Evolutionary conservation across 306 rosid genomes (phyloP).

Genomic region (Hippophae gyantsensis): DNA sequence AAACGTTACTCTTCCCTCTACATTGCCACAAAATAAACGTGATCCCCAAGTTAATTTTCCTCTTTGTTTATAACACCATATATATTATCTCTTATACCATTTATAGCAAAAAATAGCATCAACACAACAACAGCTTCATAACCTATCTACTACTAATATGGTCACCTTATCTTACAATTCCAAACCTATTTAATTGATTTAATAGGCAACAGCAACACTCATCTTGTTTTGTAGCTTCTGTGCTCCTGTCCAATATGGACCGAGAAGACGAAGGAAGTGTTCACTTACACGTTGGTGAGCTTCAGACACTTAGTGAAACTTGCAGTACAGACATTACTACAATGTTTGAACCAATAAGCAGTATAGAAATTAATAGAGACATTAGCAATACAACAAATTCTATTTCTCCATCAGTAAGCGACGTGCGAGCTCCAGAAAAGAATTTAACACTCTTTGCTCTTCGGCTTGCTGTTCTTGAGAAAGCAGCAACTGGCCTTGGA

Average conservation of each 20-base stretch:
- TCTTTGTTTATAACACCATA: constrained; percentile 2
- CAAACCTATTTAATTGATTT: neutral
- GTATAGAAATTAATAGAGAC: constrained; percentile 32
- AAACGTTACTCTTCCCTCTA: constrained; percentile 34
- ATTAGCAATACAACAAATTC: constrained; percentile 22
- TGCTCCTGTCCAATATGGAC: constrained; percentile 29
- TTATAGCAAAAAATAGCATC: no score
- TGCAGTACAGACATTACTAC: constrained; percentile 30
- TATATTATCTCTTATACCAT: neutral
- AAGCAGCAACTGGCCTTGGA: constrained; percentile 79
- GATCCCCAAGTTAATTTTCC: constrained; percentile 37
- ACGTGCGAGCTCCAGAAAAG: constrained; percentile 63
- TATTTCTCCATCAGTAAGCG: constrained; percentile 12
- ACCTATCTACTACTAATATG: neutral
- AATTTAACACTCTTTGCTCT: constrained; percentile 79
- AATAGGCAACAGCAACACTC: neutral
- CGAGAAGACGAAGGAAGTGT: constrained; percentile 32
- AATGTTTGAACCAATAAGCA: constrained; percentile 43
- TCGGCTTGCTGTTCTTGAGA: constrained; percentile 81
- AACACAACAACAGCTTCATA: neutral
- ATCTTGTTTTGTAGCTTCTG: neutral
- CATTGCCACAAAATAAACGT: constrained; percentile 34
- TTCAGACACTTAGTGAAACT: constrained; percentile 31
- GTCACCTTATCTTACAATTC: neutral
- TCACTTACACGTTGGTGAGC: constrained; percentile 37